phyloP scores from a whole-genome alignment of 2,329 filamentous ascomycete genomes.

The Aspergillus sp. region DNA sequence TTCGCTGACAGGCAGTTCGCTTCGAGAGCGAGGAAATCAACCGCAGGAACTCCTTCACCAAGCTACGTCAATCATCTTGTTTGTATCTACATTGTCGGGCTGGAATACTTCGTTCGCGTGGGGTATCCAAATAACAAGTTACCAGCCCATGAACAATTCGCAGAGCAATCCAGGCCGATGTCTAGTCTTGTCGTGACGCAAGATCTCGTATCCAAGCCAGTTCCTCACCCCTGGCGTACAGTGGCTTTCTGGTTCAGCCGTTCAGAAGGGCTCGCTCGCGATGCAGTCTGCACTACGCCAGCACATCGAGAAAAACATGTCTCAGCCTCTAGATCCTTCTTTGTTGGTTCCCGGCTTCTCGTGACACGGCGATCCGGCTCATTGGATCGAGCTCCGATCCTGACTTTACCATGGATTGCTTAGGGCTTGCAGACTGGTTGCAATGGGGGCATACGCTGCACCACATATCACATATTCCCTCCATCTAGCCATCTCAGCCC shows the following conservation, averaged over 20 bases:
- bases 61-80: not conserved
- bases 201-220: constrained; percentile 10
- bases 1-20: not conserved
- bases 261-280: not conserved
- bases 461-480: not conserved
- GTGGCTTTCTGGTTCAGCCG: constrained; percentile 4
- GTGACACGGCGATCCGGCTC: not conserved
- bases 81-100: not conserved
- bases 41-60: not conserved
- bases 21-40: not conserved
- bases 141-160: not conserved
- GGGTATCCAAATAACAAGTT: not conserved
- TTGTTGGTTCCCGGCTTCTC: not conserved
- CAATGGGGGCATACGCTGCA: not conserved
- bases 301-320: not conserved
- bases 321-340: constrained; percentile 1
- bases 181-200: not conserved
- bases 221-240: not conserved
- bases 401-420: not conserved
- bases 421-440: not conserved
- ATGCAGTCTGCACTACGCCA: not conserved
- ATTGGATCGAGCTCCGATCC: not conserved
- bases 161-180: not conserved
- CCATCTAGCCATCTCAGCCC: not conserved
- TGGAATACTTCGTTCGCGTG: not conserved